phyloP scores from a whole-genome alignment of 495 filamentous ascomycete genomes.

The Podospora appendiculata region DNA sequence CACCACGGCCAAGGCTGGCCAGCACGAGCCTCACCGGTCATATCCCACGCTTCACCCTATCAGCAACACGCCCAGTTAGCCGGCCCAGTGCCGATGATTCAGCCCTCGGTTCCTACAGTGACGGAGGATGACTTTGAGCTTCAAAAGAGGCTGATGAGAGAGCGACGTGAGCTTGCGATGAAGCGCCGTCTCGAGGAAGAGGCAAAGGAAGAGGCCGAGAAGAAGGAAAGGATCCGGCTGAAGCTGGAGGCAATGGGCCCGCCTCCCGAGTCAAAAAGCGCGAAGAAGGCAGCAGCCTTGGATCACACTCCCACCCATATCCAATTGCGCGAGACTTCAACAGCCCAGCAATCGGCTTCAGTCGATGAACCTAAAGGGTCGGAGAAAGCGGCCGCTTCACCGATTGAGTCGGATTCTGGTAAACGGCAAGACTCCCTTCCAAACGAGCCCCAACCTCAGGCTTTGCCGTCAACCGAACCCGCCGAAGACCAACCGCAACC shows the following conservation, averaged over 20 bases:
- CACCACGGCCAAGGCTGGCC: slow-evolving; percentile 38
- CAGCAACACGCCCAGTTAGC: slow-evolving; percentile 27
- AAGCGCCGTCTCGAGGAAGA: slow-evolving; percentile 77
- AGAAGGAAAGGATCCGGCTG: slow-evolving; percentile 70
- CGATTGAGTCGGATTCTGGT: slow-evolving; percentile 1
- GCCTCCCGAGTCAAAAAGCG: slow-evolving; percentile 53
- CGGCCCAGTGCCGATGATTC: slow-evolving; percentile 19
- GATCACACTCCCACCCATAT: slow-evolving; percentile 28
- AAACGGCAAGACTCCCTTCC: slow-evolving; percentile 7
- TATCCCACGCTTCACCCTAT: slow-evolving; percentile 37
- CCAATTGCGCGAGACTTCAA: slow-evolving; percentile 22
- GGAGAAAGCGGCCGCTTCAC: slow-evolving; percentile 3
- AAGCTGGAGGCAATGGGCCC: slow-evolving; percentile 76
- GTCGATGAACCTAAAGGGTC: slow-evolving; percentile 2
- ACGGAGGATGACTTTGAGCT: slow-evolving; percentile 53
- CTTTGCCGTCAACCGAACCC: slow-evolving; percentile 5
- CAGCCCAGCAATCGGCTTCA: slow-evolving; percentile 16
- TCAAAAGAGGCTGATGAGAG: slow-evolving; percentile 82
- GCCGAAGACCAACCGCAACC: slow-evolving; percentile 10
- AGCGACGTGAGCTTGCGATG: slow-evolving; percentile 66
- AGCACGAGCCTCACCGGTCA: slow-evolving; percentile 41
- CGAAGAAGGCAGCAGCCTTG: slow-evolving; percentile 40
- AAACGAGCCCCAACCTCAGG: slow-evolving; percentile 8
- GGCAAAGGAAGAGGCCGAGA: slow-evolving; percentile 68
- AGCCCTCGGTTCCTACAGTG: slow-evolving; percentile 24